Percentiles rank a stretch among this genome's conserved stretches.
These are phyloP conservation scores for Collybiopsis luxurians DNA, from an alignment of 768 basidiomycete genomes.

Conservation along the genomic window DNA sequence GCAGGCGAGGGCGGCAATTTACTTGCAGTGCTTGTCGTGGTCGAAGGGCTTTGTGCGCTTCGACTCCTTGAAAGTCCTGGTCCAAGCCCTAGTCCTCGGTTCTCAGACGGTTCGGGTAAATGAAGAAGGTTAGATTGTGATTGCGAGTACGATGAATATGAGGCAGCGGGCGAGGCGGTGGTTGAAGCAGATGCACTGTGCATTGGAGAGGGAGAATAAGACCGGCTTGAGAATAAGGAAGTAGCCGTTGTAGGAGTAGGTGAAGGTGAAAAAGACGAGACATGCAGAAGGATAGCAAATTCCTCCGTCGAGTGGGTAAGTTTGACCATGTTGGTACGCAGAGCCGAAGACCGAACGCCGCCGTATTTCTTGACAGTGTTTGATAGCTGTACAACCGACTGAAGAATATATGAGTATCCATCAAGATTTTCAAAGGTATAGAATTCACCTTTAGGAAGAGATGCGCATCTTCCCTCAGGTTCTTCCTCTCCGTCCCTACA, in stretches of 20 bases:
- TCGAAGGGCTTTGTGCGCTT: slow-evolving; percentile 52
- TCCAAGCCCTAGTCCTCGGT: slow-evolving; percentile 33
- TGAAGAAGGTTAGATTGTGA: slow-evolving; percentile 18
- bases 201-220: slow-evolving; percentile 63
- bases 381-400: slow-evolving; percentile 78
- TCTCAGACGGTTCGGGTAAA: slow-evolving; percentile 40
- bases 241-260: slow-evolving; percentile 27
- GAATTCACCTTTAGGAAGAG: slow-evolving; percentile 74
- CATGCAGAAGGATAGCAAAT: slow-evolving; percentile 81
- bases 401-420: no score
- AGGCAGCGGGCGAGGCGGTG: not conserved
- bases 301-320: slow-evolving; percentile 85
- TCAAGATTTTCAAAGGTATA: no score
- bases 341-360: slow-evolving; percentile 51
- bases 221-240: slow-evolving; percentile 26
- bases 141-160: not conserved
- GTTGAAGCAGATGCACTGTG: slow-evolving; percentile 25
- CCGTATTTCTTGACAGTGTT: slow-evolving; percentile 68
- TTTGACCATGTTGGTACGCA: slow-evolving; percentile 70
- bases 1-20: slow-evolving; percentile 27
- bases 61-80: slow-evolving; percentile 58
- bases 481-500: slow-evolving; percentile 50
- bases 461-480: slow-evolving; percentile 75
- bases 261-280: slow-evolving; percentile 74
- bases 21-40: slow-evolving; percentile 40